Evolutionary conservation across 768 basidiomycete genomes (phyloP).

Genomic region (Mycena pura): DNA sequence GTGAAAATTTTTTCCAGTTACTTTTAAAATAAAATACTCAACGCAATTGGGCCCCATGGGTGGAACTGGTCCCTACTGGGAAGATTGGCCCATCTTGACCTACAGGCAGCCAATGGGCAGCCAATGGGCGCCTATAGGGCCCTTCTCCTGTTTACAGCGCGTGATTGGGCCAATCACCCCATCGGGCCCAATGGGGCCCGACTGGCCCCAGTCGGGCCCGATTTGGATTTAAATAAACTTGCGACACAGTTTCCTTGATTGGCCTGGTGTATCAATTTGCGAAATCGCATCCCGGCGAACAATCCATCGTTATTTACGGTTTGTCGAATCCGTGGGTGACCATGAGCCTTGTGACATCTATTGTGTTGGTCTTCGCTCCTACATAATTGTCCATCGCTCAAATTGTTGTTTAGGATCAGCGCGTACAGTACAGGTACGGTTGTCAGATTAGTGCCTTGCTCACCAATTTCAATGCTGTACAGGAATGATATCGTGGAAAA

Average conservation of each 20-base stretch:
- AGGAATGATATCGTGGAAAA: slow-evolving; percentile 4
- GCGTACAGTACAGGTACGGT: neutral
- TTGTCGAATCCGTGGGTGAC: slow-evolving; percentile 4
- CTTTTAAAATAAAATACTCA: no score
- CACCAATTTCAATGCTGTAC: neutral
- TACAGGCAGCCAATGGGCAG: no score
- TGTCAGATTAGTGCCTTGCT: neutral
- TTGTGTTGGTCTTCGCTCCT: neutral
- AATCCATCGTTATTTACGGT: neutral
- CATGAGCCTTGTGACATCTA: neutral
- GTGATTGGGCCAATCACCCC: no score
- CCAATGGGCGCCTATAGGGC: no score
- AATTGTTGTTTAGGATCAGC: neutral
- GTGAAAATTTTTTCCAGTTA: no score
- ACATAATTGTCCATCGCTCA: neutral
- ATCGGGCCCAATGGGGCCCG: no score
- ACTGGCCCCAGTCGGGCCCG: no score
- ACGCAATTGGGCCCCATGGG: no score
- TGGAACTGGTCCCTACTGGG: no score
- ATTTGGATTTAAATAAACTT: neutral
- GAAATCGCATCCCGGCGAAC: neutral
- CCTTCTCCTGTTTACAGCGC: no score
- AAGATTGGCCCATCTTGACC: no score
- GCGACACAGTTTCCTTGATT: neutral
- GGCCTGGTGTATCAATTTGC: neutral